These are phyloP conservation scores for Penicillium atrosanguineum DNA, from an alignment of 495 filamentous ascomycete species.

Conservation along the genomic window DNA sequence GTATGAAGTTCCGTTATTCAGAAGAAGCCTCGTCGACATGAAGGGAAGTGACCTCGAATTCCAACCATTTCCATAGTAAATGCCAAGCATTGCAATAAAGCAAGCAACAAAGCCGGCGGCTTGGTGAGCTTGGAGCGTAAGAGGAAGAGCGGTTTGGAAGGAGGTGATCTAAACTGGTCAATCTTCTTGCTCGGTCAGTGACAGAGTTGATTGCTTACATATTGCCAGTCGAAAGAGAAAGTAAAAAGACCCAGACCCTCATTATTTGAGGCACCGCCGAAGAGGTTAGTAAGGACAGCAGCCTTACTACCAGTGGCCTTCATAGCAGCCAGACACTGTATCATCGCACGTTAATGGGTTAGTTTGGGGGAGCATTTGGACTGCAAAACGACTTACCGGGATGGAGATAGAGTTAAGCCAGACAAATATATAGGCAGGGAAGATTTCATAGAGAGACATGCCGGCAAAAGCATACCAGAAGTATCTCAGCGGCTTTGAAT, in stretches of 20 bases:
- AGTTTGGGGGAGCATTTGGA: background rate
- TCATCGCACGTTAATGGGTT: constrained; percentile 4
- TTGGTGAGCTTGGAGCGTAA: constrained; percentile 22
- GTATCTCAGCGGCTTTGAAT: constrained; percentile 28
- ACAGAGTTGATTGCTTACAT: constrained; percentile 31
- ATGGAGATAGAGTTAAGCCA: constrained; percentile 55
- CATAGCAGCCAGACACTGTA: constrained; percentile 44
- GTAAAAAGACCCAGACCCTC: constrained; percentile 48
- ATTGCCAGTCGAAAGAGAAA: constrained; percentile 57
- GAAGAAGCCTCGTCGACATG: constrained; percentile 25
- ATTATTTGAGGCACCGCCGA: constrained; percentile 55
- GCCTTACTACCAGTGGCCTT: constrained; percentile 30
- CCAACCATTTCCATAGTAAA: constrained; percentile 32
- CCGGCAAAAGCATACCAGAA: constrained; percentile 35
- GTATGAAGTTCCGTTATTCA: constrained; percentile 20
- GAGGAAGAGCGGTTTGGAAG: constrained; percentile 32
- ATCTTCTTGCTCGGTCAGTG: background rate
- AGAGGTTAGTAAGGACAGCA: constrained; percentile 38
- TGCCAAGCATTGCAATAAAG: constrained; percentile 22
- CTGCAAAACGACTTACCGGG: constrained; percentile 25
- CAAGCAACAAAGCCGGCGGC: constrained; percentile 15
- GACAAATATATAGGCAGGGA: constrained; percentile 55
- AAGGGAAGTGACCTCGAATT: constrained; percentile 25
- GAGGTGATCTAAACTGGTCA: constrained; percentile 29
- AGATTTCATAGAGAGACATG: constrained; percentile 47